These are phyloP conservation scores for Phytophthora vignae DNA, from an alignment of 352 stramenopile genomes.

Conservation along the genomic window DNA sequence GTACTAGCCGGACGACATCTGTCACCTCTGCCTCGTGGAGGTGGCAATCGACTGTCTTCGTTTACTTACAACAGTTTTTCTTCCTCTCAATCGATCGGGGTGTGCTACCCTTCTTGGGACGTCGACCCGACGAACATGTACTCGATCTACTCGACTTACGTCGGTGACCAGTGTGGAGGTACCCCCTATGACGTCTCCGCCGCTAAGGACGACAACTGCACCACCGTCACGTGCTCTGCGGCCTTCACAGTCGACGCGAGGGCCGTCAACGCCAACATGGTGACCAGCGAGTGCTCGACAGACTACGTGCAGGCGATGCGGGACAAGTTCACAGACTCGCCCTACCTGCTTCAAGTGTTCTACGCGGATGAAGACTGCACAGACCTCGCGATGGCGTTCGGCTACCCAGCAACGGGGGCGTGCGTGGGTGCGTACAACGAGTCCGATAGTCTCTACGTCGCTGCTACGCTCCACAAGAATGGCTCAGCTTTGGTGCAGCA, in stretches of 20 bases:
- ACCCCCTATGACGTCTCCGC: constrained; percentile 11
- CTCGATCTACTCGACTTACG: constrained; percentile 11
- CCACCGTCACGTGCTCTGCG: background rate
- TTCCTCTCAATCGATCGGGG: background rate
- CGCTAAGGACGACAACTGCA: constrained; percentile 10
- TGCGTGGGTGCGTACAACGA: constrained; percentile 30
- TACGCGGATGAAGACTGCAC: constrained; percentile 15
- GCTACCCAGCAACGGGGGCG: constrained; percentile 11
- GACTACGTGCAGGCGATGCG: constrained; percentile 14
- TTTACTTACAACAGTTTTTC: background rate
- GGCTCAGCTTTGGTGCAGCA: constrained; percentile 18
- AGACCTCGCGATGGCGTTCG: background rate
- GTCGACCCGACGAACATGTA: constrained; percentile 2
- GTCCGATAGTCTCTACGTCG: constrained; percentile 11
- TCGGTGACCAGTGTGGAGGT: constrained; percentile 19
- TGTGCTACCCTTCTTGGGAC: too few species aligned
- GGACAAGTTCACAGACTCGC: constrained; percentile 17
- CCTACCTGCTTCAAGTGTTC: constrained; percentile 18
- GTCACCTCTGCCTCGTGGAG: background rate
- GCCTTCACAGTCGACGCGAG: background rate
- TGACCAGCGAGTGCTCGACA: constrained; percentile 10
- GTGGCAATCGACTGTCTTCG: background rate
- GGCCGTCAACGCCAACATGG: constrained; percentile 10
- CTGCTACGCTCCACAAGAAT: constrained; percentile 13
- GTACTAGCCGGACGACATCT: background rate